Conservation (phyloP, 2,329 filamentous ascomycete genomes). For the Nemania abortiva region DNA sequence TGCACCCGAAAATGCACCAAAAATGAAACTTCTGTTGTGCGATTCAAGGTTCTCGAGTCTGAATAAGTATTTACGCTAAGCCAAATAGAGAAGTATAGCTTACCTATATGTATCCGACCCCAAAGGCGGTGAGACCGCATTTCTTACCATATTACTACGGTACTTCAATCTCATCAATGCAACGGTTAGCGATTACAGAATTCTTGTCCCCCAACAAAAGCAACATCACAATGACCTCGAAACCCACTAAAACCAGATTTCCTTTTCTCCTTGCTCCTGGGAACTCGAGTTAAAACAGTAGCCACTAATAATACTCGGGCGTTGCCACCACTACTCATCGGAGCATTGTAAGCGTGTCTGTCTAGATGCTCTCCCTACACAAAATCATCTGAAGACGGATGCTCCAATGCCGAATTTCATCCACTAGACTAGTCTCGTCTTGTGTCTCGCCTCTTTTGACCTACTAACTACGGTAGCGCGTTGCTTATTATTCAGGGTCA, state of each 20-base stretch:
- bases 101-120: not conserved
- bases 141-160: not conserved
- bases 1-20: not conserved
- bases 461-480: not conserved
- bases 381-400: not conserved
- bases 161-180: no score
- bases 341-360: no score
- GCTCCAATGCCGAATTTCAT: not conserved
- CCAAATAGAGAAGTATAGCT: conserved; percentile 1
- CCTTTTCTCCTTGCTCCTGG: not conserved
- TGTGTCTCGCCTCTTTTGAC: not conserved
- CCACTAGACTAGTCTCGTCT: not conserved
- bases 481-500: not conserved
- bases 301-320: no score
- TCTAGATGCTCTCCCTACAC: no score
- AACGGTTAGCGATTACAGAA: not conserved
- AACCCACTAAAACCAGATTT: not conserved
- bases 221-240: not conserved
- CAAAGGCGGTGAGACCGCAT: conserved; percentile 19
- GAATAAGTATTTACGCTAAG: not conserved
- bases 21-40: not conserved
- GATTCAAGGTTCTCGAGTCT: conserved; percentile 7
- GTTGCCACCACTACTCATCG: no score
- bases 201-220: not conserved
- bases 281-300: no score